These are phyloP conservation scores for Populus euphratica DNA, from an alignment of 345 rosid genomes.

Conservation along the genomic window DNA sequence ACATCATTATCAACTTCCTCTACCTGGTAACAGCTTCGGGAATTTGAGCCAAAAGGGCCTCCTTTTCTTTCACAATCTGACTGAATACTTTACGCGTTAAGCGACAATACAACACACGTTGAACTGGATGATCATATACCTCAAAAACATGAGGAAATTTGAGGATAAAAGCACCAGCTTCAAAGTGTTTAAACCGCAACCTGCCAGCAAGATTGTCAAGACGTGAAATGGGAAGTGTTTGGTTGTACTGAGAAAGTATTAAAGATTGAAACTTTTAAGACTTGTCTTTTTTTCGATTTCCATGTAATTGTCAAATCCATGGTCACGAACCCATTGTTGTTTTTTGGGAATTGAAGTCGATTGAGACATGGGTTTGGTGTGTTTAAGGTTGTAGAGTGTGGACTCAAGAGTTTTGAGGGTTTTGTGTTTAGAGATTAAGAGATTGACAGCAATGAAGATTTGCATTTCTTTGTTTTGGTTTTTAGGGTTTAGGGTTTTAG, in stretches of 20 bases:
- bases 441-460: constrained; percentile 13
- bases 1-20: constrained; percentile 79
- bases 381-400: constrained; percentile 8
- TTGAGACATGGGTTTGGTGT: constrained; percentile 46
- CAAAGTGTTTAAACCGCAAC: constrained; percentile 62
- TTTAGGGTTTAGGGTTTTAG: constrained; percentile 24
- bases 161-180: constrained; percentile 69
- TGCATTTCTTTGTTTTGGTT: constrained; percentile 21
- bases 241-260: constrained; percentile 63
- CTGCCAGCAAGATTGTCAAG: constrained; percentile 71
- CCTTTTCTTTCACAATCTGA: constrained; percentile 66
- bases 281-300: constrained; percentile 82
- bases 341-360: constrained; percentile 83
- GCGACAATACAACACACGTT: constrained; percentile 68
- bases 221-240: constrained; percentile 60
- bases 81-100: constrained; percentile 56
- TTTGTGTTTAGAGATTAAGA: constrained; percentile 12
- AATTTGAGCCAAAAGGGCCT: constrained; percentile 56
- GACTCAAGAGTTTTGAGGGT: neutral
- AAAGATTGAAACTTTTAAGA: constrained; percentile 65
- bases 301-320: constrained; percentile 94
- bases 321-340: constrained; percentile 75
- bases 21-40: constrained; percentile 63
- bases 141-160: constrained; percentile 84
- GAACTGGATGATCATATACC: constrained; percentile 91